phyloP scores from a whole-genome alignment of 1,284 basidiomycete genomes.

The Irpex sp. region DNA sequence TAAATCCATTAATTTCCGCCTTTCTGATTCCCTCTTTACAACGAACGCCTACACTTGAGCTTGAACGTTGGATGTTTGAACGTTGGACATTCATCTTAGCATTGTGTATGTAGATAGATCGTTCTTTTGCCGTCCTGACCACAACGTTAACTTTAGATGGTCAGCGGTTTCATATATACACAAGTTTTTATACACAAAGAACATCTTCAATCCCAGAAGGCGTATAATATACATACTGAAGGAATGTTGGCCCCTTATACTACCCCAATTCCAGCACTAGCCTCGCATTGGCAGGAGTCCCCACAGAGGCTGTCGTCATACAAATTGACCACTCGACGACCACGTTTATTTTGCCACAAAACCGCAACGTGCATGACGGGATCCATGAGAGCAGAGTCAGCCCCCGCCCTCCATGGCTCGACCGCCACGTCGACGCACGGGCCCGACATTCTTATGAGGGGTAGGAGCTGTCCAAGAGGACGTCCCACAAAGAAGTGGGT shows the following conservation, averaged over 20 bases:
- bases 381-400: constrained; percentile 6
- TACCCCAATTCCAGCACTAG: constrained; percentile 57
- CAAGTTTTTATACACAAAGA: no score
- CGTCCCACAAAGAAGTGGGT: neutral
- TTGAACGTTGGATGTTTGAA: no score
- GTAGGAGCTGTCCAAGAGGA: neutral
- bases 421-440: neutral
- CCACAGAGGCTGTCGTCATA: constrained; percentile 50
- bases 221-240: neutral
- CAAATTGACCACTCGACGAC: constrained; percentile 17
- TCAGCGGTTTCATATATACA: no score
- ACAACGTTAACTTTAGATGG: no score
- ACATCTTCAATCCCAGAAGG: neutral
- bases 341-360: constrained; percentile 8
- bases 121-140: no score
- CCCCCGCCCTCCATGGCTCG: constrained; percentile 4
- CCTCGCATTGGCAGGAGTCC: constrained; percentile 67
- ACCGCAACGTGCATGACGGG: neutral
- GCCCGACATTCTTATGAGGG: neutral
- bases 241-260: constrained; percentile 63
- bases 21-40: no score
- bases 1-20: no score
- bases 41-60: no score
- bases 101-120: no score
- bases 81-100: no score